Conservation (phyloP, 2,329 filamentous ascomycete genomes). For the Fusarium paranaense region DNA sequence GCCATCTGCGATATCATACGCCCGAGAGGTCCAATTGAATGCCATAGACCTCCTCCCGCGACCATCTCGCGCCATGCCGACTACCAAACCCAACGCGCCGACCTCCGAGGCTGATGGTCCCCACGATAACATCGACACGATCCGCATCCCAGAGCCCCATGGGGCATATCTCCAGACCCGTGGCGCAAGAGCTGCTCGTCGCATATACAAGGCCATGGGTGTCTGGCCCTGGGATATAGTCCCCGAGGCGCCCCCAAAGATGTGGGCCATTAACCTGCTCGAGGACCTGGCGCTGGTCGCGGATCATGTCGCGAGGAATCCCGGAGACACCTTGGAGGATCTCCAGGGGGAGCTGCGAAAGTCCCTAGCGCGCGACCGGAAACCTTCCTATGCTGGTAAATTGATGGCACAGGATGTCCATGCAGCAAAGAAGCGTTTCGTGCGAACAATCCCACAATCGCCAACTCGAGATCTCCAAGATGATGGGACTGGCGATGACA, state of each 20-base stretch:
- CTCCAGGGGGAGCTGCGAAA: slow-evolving; percentile 42
- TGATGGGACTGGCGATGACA: slow-evolving; percentile 28
- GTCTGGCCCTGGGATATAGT: slow-evolving; percentile 47
- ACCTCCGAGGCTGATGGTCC: slow-evolving; percentile 34
- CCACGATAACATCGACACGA: slow-evolving; percentile 39
- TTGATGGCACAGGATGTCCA: slow-evolving; percentile 46
- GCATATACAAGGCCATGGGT: slow-evolving; percentile 43
- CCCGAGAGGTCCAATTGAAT: slow-evolving; percentile 20
- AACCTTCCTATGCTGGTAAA: slow-evolving; percentile 45
- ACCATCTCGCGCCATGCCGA: slow-evolving; percentile 38
- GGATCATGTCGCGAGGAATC: slow-evolving; percentile 44
- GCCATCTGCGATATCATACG: background rate
- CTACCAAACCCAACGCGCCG: slow-evolving; percentile 38
- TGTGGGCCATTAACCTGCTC: slow-evolving; percentile 46
- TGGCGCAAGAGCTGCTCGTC: slow-evolving; percentile 42
- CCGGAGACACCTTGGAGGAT: slow-evolving; percentile 41
- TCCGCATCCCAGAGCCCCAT: slow-evolving; percentile 44
- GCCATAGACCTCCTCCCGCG: slow-evolving; percentile 9
- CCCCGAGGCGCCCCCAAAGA: slow-evolving; percentile 45
- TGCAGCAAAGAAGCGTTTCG: slow-evolving; percentile 45
- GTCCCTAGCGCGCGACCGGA: slow-evolving; percentile 44
- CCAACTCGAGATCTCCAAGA: slow-evolving; percentile 35
- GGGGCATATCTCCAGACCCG: slow-evolving; percentile 40
- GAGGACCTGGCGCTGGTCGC: slow-evolving; percentile 45
- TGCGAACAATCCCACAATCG: slow-evolving; percentile 35